These are phyloP conservation scores for Abelmoschus esculentus DNA, from an alignment of 345 rosid genomes.

Conservation along the genomic window DNA sequence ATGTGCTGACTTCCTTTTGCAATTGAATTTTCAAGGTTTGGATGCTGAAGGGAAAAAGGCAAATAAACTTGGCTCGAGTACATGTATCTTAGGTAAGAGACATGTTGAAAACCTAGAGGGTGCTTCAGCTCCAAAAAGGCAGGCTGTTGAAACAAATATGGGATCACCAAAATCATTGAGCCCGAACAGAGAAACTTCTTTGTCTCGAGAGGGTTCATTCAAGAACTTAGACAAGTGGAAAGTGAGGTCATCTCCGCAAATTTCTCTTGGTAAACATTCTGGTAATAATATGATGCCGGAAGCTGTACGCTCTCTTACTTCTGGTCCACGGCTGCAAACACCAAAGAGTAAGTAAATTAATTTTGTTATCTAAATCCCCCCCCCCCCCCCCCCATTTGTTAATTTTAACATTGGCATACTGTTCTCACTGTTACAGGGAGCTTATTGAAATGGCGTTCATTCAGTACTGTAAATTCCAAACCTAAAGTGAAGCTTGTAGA, in stretches of 20 bases:
- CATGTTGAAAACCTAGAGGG: conserved; percentile 45
- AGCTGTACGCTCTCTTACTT: conserved; percentile 32
- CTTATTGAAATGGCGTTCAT: conserved; percentile 68
- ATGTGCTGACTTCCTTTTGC: conserved; percentile 9
- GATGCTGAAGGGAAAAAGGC: conserved; percentile 46
- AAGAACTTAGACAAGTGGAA: conserved; percentile 56
- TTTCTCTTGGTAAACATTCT: conserved; percentile 33
- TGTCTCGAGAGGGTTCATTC: conserved; percentile 52
- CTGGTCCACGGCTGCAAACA: conserved; percentile 40
- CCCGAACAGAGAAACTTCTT: conserved; percentile 33
- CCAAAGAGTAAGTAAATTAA: conserved; percentile 43
- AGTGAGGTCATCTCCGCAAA: conserved; percentile 38
- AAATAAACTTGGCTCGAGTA: conserved; percentile 22
- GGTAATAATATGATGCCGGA: conserved; percentile 33
- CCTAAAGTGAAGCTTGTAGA: conserved; percentile 60
- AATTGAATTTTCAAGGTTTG: conserved; percentile 34
- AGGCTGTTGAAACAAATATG: conserved; percentile 42
- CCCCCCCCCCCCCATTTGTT: background rate
- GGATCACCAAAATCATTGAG: conserved; percentile 60
- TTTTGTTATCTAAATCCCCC: background rate
- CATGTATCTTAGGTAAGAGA: conserved; percentile 47
- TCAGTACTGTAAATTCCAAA: conserved; percentile 44
- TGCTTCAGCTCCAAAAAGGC: conserved; percentile 48
- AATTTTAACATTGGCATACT: background rate
- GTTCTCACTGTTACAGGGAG: conserved; percentile 40